Evolutionary conservation across 345 rosid genomes (phyloP).

Genomic region (Melaleuca quinquenervia): DNA sequence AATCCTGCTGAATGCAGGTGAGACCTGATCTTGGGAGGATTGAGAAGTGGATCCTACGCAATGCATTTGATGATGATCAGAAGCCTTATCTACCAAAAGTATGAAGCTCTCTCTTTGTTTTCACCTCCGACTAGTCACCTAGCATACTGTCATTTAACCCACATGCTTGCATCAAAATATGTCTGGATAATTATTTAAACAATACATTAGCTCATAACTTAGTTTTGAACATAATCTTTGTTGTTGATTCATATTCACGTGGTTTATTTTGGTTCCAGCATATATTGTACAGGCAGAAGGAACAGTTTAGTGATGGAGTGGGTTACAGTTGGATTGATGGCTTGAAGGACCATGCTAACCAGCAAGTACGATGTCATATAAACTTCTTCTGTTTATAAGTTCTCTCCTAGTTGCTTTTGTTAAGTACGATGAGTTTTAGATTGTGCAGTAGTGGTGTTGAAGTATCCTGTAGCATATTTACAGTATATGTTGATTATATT

Average conservation of each 20-base stretch:
- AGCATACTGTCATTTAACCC: not conserved
- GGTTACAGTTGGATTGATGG: constrained; percentile 99
- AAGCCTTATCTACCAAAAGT: constrained; percentile 88
- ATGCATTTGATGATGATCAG: constrained; percentile 84
- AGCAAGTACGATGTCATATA: constrained; percentile 26
- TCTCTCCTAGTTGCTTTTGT: not conserved
- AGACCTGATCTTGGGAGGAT: constrained; percentile 61
- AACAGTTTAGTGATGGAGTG: constrained; percentile 96
- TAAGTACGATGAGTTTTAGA: not conserved
- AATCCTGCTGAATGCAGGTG: constrained; percentile 27
- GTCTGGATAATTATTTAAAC: not conserved
- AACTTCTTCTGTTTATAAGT: not conserved
- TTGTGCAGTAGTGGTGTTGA: not conserved
- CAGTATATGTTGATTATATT: not conserved
- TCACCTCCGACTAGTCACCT: not conserved
- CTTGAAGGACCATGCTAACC: constrained; percentile 71
- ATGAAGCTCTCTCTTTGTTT: not conserved
- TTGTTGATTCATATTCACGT: not conserved
- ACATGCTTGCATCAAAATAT: not conserved
- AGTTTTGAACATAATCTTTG: not conserved
- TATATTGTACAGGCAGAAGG: constrained; percentile 92
- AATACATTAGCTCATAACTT: not conserved
- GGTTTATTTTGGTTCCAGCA: constrained; percentile 33
- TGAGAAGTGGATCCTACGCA: constrained; percentile 86
- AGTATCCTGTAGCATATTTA: not conserved